Evolutionary conservation across 2,329 filamentous ascomycete genomes (phyloP), one percentile per base, ranked within the genome.

Genomic region (Esteya vermicola): DNA sequence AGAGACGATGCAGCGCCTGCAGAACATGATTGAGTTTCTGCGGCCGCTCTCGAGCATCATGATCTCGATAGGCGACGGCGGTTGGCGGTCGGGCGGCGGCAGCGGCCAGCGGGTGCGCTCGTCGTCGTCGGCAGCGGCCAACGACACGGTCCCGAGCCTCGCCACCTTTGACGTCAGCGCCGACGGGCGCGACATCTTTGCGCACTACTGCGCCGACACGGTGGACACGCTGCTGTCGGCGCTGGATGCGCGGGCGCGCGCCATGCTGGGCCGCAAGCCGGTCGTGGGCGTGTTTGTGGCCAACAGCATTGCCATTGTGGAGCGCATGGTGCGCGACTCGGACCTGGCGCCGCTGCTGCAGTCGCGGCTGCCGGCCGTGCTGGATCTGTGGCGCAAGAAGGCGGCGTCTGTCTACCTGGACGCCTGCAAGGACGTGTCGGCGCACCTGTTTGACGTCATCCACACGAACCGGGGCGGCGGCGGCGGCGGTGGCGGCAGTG

Each of bases 31-130:
- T 2, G 76, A 81, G 40, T 96, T 94, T 57, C 68, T 93, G 19
- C 73, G 78, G 7, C 86, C 91, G 1, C 72, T 98, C 18, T 84
- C 84, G 3, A 89, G 84, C 44, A 85, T 98, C 49, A 78, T 98
- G 67, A 78, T 91, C 22, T 94, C 88, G 1, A 63, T 98, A 9
- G 91, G 91, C 16, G 88, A 96, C 51, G 86, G 88, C 2, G 89
- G 89, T 27, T 98, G 91, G 91, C 76, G 74, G 45, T 67, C 69
- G 4, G 14, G 67, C 32, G 64, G 70, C 9, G 71, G 72, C 10
- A 70, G 14, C 14, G 10, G 22, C 25, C 4, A 18, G 18, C 13
- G 13, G 19, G 30, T n/a, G 25, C 6, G 16, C n/a, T 12, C 37
- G 21, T 19, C 25, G 28, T 19, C 22, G 23, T 9, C 10, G 5